Base-by-base conservation (phyloP, 1,139 yeast genomes). In the Casaregolazyma suthepensis region DNA sequence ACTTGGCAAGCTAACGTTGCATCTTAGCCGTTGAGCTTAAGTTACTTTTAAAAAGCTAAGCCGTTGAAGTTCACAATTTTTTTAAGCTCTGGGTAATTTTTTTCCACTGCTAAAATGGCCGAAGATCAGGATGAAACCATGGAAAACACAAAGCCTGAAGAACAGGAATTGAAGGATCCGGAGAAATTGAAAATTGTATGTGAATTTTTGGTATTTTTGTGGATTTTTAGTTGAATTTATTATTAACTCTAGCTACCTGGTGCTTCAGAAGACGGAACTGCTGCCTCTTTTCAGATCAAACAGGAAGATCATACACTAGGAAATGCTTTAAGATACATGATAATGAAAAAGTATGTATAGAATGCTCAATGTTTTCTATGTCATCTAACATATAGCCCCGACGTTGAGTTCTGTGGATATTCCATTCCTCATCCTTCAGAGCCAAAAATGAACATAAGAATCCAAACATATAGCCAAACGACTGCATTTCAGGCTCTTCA, bases 401-500 rank as follows among this genome's bases (percentile, higher is more conserved):
- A 90, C 62, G 98, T 93, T 37, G 99, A 93, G 67, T 93, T 94
- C 70, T 93, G 98, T 67, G 99, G 99, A 55, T 93, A 93, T 73
- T 88, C 97, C 50, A 94, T 93, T 59, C 99, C 99, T n/a, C 99
- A 93, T 72, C 99, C 99, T 29, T 88, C 96, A 38, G 99, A 94
- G 71, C 80, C 89, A 57, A 86, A 87, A 63, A 75, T 93, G 72
- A 90, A 94, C 73, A 70, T 93, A 55, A 82, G 99, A 72, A 89
- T 93, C 60, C 99, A 93, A 72, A 94, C 99, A 1, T 91, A 90
- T 66, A 97, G 75, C 45, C 77, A 80, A 56, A 80, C 83, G 60
- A 86, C 98, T 10, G 98, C 99, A 3, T 82, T 87, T 45, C 96
- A 91, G 68, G 99, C 97, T 1, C 78, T 93, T 48, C 93, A 89